Evolutionary conservation across 805 yeast species (phyloP).

Genomic region (Schizosaccharomyces octosporus): DNA sequence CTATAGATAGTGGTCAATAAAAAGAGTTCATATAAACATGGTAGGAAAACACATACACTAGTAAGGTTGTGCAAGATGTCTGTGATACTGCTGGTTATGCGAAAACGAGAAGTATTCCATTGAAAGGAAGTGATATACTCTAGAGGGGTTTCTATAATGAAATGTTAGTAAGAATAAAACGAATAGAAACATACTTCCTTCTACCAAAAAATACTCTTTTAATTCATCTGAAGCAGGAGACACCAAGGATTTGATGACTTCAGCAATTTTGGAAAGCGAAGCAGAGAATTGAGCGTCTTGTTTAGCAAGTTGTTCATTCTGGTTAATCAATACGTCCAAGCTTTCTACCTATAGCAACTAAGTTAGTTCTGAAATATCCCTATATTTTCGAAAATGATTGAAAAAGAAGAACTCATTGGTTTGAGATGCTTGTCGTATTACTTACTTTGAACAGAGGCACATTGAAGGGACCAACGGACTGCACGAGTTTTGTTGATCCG

Average conservation of each 20-base stretch:
- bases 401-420: too few relatives aligned
- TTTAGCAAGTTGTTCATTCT: slow-evolving; percentile 70
- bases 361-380: too few relatives aligned
- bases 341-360: slow-evolving; percentile 72
- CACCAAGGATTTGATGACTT: slow-evolving; percentile 32
- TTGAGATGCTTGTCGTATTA: neutral
- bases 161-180: neutral
- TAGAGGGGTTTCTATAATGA: neutral
- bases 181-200: slow-evolving; percentile 16
- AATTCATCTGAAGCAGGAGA: slow-evolving; percentile 20
- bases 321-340: slow-evolving; percentile 68
- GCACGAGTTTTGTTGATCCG: slow-evolving; percentile 14
- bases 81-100: slow-evolving; percentile 60
- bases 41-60: slow-evolving; percentile 9
- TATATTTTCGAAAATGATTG: too few relatives aligned
- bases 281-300: slow-evolving; percentile 53
- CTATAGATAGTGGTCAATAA: neutral
- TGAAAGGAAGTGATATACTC: slow-evolving; percentile 49
- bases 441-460: neutral
- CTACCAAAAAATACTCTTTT: slow-evolving; percentile 26
- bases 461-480: neutral
- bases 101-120: slow-evolving; percentile 74
- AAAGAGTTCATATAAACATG: too few relatives aligned
- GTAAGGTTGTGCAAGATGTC: slow-evolving; percentile 48
- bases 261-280: slow-evolving; percentile 52